These are phyloP conservation scores for Scedosporium apiospermum DNA, from an alignment of 2,329 filamentous ascomycete genomes.

Conservation along the genomic window DNA sequence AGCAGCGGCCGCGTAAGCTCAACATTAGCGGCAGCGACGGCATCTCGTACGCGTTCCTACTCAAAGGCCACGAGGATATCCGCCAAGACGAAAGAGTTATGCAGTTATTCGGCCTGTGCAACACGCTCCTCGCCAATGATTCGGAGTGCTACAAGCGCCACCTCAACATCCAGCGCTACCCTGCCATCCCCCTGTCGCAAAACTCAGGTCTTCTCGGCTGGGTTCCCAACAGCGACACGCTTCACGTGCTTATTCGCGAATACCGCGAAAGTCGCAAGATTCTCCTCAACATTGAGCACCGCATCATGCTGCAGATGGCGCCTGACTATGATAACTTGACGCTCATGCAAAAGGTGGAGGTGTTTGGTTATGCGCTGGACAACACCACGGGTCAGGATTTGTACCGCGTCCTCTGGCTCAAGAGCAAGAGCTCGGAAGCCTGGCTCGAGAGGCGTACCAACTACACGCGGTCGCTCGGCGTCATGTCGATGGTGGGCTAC, in stretches of 20 bases:
- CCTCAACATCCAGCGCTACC: constrained; percentile 90
- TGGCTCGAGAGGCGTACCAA: constrained; percentile 98
- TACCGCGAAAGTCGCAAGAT: constrained; percentile 97
- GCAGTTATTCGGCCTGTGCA: constrained; percentile 97
- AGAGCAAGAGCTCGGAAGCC: constrained; percentile 94
- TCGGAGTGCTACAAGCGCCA: constrained; percentile 96
- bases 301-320: constrained; percentile 99
- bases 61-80: constrained; percentile 99
- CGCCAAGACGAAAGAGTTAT: constrained; percentile 98
- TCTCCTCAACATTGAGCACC: constrained; percentile 95
- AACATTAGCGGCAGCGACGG: constrained; percentile 85
- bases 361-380: constrained; percentile 97
- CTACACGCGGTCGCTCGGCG: constrained; percentile 90
- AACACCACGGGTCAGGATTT: constrained; percentile 98
- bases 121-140: constrained; percentile 87
- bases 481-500: constrained; percentile 99
- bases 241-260: constrained; percentile 93
- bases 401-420: constrained; percentile 96
- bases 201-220: constrained; percentile 92
- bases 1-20: constrained; percentile 88
- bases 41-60: constrained; percentile 72
- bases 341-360: constrained; percentile 99
- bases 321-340: constrained; percentile 98
- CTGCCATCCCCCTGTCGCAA: constrained; percentile 93
- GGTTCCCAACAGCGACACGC: constrained; percentile 94